Base-by-base conservation (phyloP, 768 basidiomycete species). In the Suillus cothurnatus region DNA sequence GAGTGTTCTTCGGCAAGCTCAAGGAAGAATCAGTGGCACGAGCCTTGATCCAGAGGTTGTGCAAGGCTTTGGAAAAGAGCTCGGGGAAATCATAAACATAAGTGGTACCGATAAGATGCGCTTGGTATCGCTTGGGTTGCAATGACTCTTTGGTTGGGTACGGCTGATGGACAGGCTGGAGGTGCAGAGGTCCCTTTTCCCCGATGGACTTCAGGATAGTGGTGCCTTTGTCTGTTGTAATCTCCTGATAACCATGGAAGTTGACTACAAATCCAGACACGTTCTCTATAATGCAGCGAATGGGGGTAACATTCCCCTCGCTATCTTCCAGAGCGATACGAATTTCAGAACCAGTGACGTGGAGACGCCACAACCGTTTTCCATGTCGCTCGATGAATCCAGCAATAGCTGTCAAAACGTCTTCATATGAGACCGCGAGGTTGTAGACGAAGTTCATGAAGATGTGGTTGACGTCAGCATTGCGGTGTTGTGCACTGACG, bases 81-180 rank as follows among this genome's bases (percentile, higher is more conserved):
- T 97, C 97, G 49, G 97, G 97, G 90, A 99, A 99, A 79, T 99
- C 97, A 79, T 99, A 99, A 38, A 93, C 96, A 76, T 99, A 99
- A 60, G 97, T 99, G 36, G 97, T 99, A 61, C 97, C 97, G 70
- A 97, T 90, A 65, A 98, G 87, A 78, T 99, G 97, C 28, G 97
- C 97, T 75, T 99, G 97, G 81, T 99, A 99, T 68, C 97, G 95
- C 78, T 97, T 96, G 49, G 97, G 97, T 75, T 99, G 97, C 56
- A 99, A 82, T 21, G 95, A 98, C 77, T 98, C 97, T 80, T 97
- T 99, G 64, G 97, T 99, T 17, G 97, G 89, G 79, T 99, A 99
- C 0, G 94, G 84, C 69, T 92, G 88, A 77, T 93, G 91, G 68
- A 97, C 97, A 14, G 95, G 95, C 79, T 96, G 96, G 32, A 99